Conservation (phyloP, 2,329 filamentous ascomycete genomes). For the Rhytidhysteron rufulum region DNA sequence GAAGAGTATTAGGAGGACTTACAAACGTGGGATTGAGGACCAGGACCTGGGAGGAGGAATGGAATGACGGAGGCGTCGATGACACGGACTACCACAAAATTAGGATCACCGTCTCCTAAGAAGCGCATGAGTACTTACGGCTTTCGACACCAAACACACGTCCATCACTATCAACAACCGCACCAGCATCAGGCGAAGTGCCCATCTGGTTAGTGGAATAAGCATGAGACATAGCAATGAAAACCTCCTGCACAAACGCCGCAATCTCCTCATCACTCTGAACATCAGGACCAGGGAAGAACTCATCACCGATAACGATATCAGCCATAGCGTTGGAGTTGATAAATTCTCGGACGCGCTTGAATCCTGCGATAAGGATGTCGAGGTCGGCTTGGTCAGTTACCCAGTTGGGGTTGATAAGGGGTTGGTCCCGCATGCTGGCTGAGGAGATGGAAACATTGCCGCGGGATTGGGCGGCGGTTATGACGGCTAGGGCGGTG, state of each 20-base stretch:
- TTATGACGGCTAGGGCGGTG: conserved; percentile 17
- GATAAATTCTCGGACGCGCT: conserved; percentile 18
- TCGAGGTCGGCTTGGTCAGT: conserved; percentile 19
- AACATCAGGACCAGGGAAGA: conserved; percentile 14
- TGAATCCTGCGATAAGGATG: conserved; percentile 18
- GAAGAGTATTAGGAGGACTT: too few relatives aligned
- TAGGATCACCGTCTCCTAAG: too few relatives aligned
- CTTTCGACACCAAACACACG: conserved; percentile 20
- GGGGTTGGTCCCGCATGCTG: conserved; percentile 16
- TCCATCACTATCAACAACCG: conserved; percentile 25
- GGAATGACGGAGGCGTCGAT: too few relatives aligned
- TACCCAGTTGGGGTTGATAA: conserved; percentile 27
- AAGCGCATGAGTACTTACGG: background rate
- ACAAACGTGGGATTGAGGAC: too few relatives aligned
- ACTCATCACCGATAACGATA: conserved; percentile 13
- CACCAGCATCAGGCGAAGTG: conserved; percentile 11
- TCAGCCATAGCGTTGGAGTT: conserved; percentile 5
- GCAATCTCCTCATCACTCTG: conserved; percentile 12
- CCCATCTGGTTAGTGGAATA: conserved; percentile 7
- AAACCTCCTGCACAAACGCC: conserved; percentile 6
- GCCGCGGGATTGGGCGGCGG: conserved; percentile 27
- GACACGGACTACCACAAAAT: too few relatives aligned
- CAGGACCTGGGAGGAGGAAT: too few relatives aligned
- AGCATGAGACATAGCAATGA: conserved; percentile 12
- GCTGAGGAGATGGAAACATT: conserved; percentile 19